Conservation (phyloP, 345 rosid genomes). For the Raphanus sativus region DNA sequence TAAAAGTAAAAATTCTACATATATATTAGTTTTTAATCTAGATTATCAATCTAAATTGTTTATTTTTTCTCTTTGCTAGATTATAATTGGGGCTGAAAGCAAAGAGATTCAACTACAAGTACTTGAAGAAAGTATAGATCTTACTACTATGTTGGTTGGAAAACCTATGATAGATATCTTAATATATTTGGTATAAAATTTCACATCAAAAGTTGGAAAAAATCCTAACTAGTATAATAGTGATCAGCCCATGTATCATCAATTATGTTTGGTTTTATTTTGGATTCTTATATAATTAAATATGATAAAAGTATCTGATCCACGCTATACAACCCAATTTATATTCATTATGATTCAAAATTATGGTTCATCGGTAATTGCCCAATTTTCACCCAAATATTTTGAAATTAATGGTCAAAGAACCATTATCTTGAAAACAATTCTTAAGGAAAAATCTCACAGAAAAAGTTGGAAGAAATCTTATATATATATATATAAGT, state of each 20-base stretch:
- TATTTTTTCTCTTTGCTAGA: neutral
- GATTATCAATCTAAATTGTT: neutral
- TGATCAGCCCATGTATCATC: neutral
- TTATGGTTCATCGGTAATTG: no score
- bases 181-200: neutral
- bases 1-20: no score
- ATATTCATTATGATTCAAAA: neutral
- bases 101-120: neutral
- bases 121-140: neutral
- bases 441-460: no score
- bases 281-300: no score
- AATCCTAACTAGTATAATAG: neutral
- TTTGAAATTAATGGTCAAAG: no score
- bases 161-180: neutral
- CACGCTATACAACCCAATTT: neutral
- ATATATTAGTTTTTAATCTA: no score
- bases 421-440: no score
- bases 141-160: neutral
- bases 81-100: neutral
- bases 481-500: no score
- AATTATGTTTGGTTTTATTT: neutral
- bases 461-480: no score
- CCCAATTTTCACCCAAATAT: neutral
- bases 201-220: neutral
- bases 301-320: neutral